These are phyloP conservation scores for Epichloe uncinata DNA, from an alignment of 2,329 filamentous ascomycete genomes.

Conservation along the genomic window DNA sequence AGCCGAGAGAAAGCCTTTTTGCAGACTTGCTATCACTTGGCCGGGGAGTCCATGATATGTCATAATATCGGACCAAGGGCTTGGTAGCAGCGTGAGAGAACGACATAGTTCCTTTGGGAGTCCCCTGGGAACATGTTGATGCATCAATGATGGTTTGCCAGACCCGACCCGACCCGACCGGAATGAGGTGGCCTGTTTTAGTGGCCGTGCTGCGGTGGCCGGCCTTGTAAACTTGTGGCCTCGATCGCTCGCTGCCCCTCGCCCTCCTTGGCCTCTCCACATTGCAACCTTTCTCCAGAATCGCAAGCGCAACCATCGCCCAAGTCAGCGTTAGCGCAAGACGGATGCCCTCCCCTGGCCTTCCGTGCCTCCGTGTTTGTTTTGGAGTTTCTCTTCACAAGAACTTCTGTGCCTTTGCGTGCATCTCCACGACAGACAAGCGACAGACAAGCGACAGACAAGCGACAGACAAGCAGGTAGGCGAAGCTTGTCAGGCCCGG, in stretches of 20 bases:
- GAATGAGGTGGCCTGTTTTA: too few relatives aligned
- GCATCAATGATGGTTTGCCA: too few relatives aligned
- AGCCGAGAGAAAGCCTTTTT: background rate
- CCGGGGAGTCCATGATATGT: background rate
- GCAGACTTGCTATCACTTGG: background rate
- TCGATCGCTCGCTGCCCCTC: background rate
- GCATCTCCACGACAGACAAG: background rate
- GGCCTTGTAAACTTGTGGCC: background rate
- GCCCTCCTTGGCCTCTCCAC: background rate
- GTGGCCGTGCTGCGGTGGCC: too few relatives aligned
- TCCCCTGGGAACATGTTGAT: too few relatives aligned
- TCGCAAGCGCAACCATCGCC: constrained; percentile 5
- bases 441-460: background rate
- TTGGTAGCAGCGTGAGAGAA: background rate
- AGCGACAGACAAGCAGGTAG: background rate
- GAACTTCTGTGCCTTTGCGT: background rate
- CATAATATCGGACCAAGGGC: background rate
- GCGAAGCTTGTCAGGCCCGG: background rate
- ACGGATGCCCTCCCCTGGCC: constrained; percentile 8
- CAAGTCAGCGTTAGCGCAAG: constrained; percentile 6
- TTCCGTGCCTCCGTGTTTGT: background rate
- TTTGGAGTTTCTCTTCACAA: background rate
- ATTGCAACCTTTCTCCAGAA: constrained; percentile 1
- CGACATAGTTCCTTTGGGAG: background rate
- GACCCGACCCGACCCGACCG: too few relatives aligned